Conservation (phyloP, 805 yeast species). For the Monosporozyma servazzii region DNA sequence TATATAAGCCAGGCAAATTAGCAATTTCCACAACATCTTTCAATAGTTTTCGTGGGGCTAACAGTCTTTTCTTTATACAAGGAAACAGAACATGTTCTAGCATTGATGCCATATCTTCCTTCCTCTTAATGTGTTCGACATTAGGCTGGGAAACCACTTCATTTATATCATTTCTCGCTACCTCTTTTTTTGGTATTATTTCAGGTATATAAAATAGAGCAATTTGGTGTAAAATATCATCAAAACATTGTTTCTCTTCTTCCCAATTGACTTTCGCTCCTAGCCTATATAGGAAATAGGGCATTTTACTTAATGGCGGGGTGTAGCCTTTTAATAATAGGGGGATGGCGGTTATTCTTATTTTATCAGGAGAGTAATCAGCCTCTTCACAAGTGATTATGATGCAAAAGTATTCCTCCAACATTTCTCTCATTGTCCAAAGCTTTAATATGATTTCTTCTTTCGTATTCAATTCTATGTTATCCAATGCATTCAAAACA, state of each 20-base stretch:
- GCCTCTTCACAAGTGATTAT: constrained; percentile 28
- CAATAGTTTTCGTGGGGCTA: constrained; percentile 49
- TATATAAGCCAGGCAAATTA: constrained; percentile 80
- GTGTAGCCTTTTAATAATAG: constrained; percentile 52
- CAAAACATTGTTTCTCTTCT: constrained; percentile 60
- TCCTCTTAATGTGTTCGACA: constrained; percentile 18
- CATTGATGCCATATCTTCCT: constrained; percentile 26
- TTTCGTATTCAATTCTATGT: constrained; percentile 16
- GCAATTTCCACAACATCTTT: constrained; percentile 74
- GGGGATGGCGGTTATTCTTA: constrained; percentile 48
- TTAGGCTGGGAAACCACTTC: constrained; percentile 16
- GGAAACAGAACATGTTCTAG: constrained; percentile 63
- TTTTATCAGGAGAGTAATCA: constrained; percentile 23
- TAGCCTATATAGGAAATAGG: constrained; percentile 55
- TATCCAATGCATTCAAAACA: constrained; percentile 13
- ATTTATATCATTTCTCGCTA: not conserved
- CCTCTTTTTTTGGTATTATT: constrained; percentile 12
- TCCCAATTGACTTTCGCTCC: constrained; percentile 54
- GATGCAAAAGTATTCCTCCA: constrained; percentile 67
- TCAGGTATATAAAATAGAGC: constrained; percentile 70
- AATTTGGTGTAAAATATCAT: constrained; percentile 55
- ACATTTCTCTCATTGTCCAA: constrained; percentile 61
- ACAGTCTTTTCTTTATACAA: constrained; percentile 45
- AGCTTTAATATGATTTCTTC: constrained; percentile 24
- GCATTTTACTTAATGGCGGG: constrained; percentile 57